Evolutionary conservation across 2,329 filamentous ascomycete species (phyloP).

Genomic region (Paraconiothyrium sp.): DNA sequence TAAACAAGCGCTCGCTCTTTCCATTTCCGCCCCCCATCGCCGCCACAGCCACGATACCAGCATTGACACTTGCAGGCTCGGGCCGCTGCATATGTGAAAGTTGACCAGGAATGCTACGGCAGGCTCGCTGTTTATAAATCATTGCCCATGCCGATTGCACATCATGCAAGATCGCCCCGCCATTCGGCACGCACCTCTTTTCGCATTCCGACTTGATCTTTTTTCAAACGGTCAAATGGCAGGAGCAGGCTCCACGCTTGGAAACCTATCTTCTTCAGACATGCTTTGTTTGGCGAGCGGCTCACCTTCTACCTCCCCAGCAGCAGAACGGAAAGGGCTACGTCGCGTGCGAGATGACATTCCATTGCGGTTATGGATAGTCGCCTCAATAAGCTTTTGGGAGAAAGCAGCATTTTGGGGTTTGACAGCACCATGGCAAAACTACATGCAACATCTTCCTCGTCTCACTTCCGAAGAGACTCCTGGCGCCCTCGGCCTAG

Average conservation of each 20-base stretch:
- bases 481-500: conserved; percentile 44
- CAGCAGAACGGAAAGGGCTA: conserved; percentile 1
- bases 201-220: not conserved
- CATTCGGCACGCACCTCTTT: not conserved
- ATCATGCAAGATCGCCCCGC: not conserved
- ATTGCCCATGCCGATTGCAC: not conserved
- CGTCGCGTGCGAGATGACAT: conserved; percentile 24
- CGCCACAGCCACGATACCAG: not conserved
- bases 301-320: not conserved
- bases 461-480: conserved; percentile 40
- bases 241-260: not conserved
- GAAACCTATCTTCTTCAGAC: not conserved
- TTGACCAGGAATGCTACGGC: not conserved
- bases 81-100: conserved; percentile 10
- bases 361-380: conserved; percentile 24
- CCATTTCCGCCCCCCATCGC: not conserved
- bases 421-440: conserved; percentile 49
- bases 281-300: not conserved
- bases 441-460: conserved; percentile 54
- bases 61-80: conserved; percentile 5
- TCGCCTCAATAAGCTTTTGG: conserved; percentile 24
- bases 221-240: not conserved
- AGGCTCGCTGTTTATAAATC: not conserved
- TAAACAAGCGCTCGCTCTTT: conserved; percentile 7
- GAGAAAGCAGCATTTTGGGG: conserved; percentile 29